Evolutionary conservation across 176 grass and related monocot genomes (phyloP).

Genomic region (Bonia amplexicaulis): DNA sequence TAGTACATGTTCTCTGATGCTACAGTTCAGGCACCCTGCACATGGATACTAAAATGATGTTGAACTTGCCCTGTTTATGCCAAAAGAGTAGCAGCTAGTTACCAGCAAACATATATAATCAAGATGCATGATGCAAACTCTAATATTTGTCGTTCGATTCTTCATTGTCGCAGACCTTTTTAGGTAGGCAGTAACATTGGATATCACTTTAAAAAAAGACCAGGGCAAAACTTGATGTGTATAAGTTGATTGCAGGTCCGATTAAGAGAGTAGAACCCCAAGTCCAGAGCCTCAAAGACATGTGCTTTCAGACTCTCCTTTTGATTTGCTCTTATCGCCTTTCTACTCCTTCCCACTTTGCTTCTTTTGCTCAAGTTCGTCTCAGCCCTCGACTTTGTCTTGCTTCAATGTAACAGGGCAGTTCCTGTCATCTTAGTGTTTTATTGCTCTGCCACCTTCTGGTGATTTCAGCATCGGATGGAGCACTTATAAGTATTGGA

Average conservation of each 20-base stretch:
- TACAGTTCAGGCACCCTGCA: background rate
- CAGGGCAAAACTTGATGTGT: background rate
- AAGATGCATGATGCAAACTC: background rate
- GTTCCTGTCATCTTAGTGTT: background rate
- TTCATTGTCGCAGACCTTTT: background rate
- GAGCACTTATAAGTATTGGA: slow-evolving; percentile 18
- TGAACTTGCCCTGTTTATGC: background rate
- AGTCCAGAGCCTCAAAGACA: background rate
- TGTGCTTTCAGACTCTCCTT: background rate
- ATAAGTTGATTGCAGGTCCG: background rate
- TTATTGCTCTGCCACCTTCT: background rate
- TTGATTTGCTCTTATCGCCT: background rate
- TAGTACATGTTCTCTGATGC: background rate
- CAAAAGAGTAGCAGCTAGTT: background rate
- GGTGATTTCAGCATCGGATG: background rate
- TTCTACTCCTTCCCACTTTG: background rate
- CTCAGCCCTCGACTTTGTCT: background rate
- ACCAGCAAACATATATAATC: background rate
- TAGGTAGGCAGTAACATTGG: background rate
- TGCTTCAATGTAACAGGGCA: slow-evolving; percentile 22
- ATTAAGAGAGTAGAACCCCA: background rate
- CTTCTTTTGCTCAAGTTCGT: background rate
- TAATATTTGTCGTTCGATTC: background rate
- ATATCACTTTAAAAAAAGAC: background rate
- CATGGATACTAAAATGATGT: background rate